Conservation (phyloP, 345 rosid species). For the Bretschneidera sinensis region DNA sequence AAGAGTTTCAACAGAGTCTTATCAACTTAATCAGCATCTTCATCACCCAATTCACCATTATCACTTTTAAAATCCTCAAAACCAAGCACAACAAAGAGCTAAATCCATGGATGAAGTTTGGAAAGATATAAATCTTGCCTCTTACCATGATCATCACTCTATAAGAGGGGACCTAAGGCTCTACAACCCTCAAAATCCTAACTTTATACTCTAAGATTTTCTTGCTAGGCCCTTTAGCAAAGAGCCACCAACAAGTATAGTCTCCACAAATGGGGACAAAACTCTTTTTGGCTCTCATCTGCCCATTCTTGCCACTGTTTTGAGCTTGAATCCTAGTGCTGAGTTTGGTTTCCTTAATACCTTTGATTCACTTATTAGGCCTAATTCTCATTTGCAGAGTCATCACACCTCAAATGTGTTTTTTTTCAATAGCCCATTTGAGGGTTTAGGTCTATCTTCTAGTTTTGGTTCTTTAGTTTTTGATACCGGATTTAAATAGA, state of each 20-base stretch:
- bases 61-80: conserved; percentile 1
- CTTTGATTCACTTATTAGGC: conserved; percentile 28
- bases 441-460: conserved; percentile 30
- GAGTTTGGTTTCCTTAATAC: conserved; percentile 49
- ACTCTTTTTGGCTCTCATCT: conserved; percentile 21
- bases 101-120: conserved; percentile 77
- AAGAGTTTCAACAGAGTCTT: conserved; percentile 1
- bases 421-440: conserved; percentile 30
- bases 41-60: conserved; percentile 9
- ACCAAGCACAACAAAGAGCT: neutral
- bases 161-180: conserved; percentile 21
- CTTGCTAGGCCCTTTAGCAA: conserved; percentile 37
- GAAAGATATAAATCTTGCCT: conserved; percentile 62
- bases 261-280: conserved; percentile 8
- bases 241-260: conserved; percentile 27
- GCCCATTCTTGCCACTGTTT: conserved; percentile 42
- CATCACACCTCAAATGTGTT: conserved; percentile 24
- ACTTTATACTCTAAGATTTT: conserved; percentile 63
- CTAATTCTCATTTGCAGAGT: conserved; percentile 23
- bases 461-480: conserved; percentile 23
- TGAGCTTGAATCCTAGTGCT: conserved; percentile 52
- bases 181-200: conserved; percentile 26
- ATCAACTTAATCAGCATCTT: conserved; percentile 5
- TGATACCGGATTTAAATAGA: too few species aligned
- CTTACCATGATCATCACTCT: conserved; percentile 29